Base-by-base conservation (phyloP, 192 early-diverging fungal genomes). In the Linnemannia zychae region DNA sequence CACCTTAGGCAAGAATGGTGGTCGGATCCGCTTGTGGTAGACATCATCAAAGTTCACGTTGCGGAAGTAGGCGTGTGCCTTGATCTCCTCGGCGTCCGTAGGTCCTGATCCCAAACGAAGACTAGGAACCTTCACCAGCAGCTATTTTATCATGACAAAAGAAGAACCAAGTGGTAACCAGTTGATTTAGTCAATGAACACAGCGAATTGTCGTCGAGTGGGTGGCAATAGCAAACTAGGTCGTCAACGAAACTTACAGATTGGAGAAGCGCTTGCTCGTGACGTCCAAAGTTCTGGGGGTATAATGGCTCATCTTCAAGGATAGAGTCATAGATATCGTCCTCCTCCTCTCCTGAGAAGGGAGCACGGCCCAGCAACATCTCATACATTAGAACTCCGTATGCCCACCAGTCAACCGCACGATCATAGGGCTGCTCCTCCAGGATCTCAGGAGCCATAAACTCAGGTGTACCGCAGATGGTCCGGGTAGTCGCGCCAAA, bases 391-490 rank as follows among this genome's bases (percentile, higher is more conserved):
- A 96, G 86, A 22, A 96, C 94, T 71, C 95, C 95, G 89, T 94
- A 96, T 1, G 98, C 97, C 98, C 98, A 99, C 98, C 98, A 99
- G 87, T 99, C 98, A 4, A 98, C 98, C 5, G 98, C 97, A 16
- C 96, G 92, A 16, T 93, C 95, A 82, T 99, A 99, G 22, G 95
- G 95, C 86, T 98, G 96, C 88, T 98, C 98, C 75, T 94, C 87
- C 63, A 99, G 89, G 70, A 99, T 98, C 87, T 99, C 98, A 48
- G 98, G 98, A 5, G 98, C 98, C 98, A 99, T 99, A 76, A 98
- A 99, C 87, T 99, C 98, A n/a, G 98, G 98, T n/a, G 98, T 99
- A 31, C 98, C 98, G 82, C 98, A 99, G 87, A 99, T 99, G 11
- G 97, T 99, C 31, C 93, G 95, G 0, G 98, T 99, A 0, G 94